A percentile compares a stretch with the other conserved stretches of the same genome.
phyloP scores from a whole-genome alignment of 2,329 filamentous ascomycete genomes.

The Bretziella fagacearum region DNA sequence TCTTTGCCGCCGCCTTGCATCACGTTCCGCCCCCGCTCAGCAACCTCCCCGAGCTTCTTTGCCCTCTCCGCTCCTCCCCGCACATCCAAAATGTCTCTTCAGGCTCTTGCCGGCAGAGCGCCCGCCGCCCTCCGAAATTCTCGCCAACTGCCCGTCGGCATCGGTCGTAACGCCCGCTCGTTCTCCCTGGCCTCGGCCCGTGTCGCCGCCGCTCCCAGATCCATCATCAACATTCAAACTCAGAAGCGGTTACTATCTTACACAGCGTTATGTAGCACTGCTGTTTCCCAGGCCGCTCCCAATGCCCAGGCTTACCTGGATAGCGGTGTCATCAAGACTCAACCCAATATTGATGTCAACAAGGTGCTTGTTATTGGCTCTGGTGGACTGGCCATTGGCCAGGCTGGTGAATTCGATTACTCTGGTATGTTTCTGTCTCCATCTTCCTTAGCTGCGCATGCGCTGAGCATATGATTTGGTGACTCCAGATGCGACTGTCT shows the following conservation, averaged over 20 bases:
- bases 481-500: background rate
- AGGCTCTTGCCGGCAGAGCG: slow-evolving; percentile 36
- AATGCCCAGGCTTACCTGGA: slow-evolving; percentile 76
- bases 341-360: slow-evolving; percentile 72
- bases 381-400: slow-evolving; percentile 89
- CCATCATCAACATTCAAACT: slow-evolving; percentile 8
- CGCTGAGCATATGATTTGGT: background rate
- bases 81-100: slow-evolving; percentile 20
- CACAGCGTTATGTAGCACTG: slow-evolving; percentile 26
- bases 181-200: slow-evolving; percentile 8
- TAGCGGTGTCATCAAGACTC: slow-evolving; percentile 69
- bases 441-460: background rate
- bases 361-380: slow-evolving; percentile 94
- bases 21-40: background rate
- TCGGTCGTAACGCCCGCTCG: slow-evolving; percentile 8
- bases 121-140: slow-evolving; percentile 40
- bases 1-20: background rate
- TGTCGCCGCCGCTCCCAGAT: slow-evolving; percentile 5
- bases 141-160: slow-evolving; percentile 27
- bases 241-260: slow-evolving; percentile 34
- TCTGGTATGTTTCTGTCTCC: slow-evolving; percentile 49
- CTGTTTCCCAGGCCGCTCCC: slow-evolving; percentile 49
- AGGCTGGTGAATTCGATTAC: slow-evolving; percentile 97
- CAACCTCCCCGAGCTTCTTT: background rate
- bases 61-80: background rate